Evolutionary conservation across 306 rosid species (phyloP), one percentile per base, ranked within the genome.

Genomic region (Rubus parviflorus): DNA sequence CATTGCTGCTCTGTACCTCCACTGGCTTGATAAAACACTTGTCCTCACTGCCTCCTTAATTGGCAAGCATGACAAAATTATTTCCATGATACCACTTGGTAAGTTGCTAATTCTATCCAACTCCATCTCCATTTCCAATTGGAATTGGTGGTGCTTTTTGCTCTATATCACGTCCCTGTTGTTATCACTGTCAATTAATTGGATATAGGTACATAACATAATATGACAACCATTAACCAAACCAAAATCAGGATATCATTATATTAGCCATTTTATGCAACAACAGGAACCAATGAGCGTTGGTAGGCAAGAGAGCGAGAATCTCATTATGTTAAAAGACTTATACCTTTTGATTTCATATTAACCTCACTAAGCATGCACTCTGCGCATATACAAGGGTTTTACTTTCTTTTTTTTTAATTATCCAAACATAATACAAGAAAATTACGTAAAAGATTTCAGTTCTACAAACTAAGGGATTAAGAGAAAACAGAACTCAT

Each of bases 11-110:
- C 4, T 25, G 40, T 60, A 60, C 66, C 66, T 60, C 66, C 41
- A 23, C 66, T 61, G 40, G 66, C 66, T 61, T 61, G 67, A 61
- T 14, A 61, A 37, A 12, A 61, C 67, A 62, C 9, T 62, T 13
- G 67, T 62, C 67, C 67, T 62, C 20, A 62, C 43, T 62, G 67
- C 43, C 0, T 35, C 67, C 43, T 35, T 35, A 16, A 62, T 1
- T 13, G 67, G 67, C 17, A 62, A 12, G 19, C 67, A 35, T 14
- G 67, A 25, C 67, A 62, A 62, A 22, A 62, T 62, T 35, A 0
- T 12, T 62, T 62, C 67, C 67, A 30, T 35, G 19, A 62, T 62
- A 12, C 4, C 19, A 62, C 19, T 35, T 62, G 67, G 67, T 15
- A 62, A 62, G 67, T 62, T 22, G 63, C 63, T 57, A 5, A 57